Percentiles rank a stretch among this genome's conserved stretches.
phyloP scores from a whole-genome alignment of 305 asterid species.

The Fraxinus velutina region DNA sequence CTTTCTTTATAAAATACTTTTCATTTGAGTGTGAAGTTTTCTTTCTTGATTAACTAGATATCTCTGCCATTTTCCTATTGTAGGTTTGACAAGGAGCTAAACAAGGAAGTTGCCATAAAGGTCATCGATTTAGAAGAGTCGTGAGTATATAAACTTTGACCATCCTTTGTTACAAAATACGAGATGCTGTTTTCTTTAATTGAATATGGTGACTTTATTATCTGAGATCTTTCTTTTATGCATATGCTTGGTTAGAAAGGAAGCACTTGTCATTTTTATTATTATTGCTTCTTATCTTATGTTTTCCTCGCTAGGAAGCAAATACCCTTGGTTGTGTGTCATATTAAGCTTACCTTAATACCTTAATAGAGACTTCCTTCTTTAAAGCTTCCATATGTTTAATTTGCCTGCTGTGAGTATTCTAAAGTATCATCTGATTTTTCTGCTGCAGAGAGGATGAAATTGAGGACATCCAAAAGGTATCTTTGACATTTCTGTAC shows the following conservation, averaged over 20 bases:
- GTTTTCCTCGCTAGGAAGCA: background rate
- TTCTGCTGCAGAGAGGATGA: conserved; percentile 73
- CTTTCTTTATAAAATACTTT: background rate
- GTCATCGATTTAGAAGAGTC: conserved; percentile 97
- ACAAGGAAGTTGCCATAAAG: conserved; percentile 84
- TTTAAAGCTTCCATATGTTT: background rate
- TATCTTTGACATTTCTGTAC: conserved; percentile 31
- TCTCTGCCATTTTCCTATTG: conserved; percentile 30
- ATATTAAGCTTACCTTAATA: background rate
- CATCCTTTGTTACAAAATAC: conserved; percentile 21
- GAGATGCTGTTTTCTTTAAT: conserved; percentile 8
- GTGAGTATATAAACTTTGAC: conserved; percentile 53
- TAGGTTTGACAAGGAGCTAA: conserved; percentile 83
- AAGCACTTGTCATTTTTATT: background rate
- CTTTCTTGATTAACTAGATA: conserved; percentile 8
- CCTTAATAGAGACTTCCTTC: background rate
- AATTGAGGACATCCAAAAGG: conserved; percentile 96
- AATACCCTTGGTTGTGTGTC: background rate
- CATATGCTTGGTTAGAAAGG: background rate
- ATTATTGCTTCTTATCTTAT: background rate
- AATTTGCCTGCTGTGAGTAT: background rate
- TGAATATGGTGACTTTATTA: background rate
- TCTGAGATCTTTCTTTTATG: conserved; percentile 1
- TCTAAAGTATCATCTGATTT: conserved; percentile 28
- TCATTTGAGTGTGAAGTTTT: background rate